Conservation (phyloP, 2,329 filamentous ascomycete genomes). For the Cercospora sesami region DNA sequence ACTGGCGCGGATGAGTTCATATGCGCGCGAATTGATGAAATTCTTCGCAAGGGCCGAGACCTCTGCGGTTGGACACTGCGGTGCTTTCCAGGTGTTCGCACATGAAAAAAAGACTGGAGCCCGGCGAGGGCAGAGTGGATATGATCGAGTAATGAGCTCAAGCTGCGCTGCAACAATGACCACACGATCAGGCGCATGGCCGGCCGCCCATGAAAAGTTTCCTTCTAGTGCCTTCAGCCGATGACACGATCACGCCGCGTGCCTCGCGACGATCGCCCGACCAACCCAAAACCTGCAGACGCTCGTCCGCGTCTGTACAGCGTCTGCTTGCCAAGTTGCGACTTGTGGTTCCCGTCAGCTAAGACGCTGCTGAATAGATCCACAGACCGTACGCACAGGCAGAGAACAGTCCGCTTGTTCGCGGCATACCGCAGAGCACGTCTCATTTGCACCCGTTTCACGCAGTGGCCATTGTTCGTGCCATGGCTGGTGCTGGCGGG, state of each 20-base stretch:
- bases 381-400: neutral
- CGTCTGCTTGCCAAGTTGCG: neutral
- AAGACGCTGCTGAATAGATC: neutral
- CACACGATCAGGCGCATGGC: neutral
- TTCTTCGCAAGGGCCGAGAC: neutral
- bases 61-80: neutral
- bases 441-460: neutral
- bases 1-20: neutral
- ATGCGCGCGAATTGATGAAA: neutral
- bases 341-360: neutral
- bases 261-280: slow-evolving; percentile 1
- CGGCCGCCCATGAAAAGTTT: neutral
- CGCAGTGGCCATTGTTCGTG: neutral
- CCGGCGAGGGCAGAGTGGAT: slow-evolving; percentile 4
- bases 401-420: neutral
- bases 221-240: neutral
- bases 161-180: neutral
- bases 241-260: slow-evolving; percentile 11
- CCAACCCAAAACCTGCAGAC: neutral
- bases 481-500: neutral
- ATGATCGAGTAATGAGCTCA: slow-evolving; percentile 14
- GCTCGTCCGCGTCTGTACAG: neutral
- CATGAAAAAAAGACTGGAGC: slow-evolving; percentile 4
- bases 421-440: too few relatives aligned
- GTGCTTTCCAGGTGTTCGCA: slow-evolving; percentile 2